phyloP scores from a whole-genome alignment of 1,284 basidiomycete genomes.

The Hemileia vastatrix region DNA sequence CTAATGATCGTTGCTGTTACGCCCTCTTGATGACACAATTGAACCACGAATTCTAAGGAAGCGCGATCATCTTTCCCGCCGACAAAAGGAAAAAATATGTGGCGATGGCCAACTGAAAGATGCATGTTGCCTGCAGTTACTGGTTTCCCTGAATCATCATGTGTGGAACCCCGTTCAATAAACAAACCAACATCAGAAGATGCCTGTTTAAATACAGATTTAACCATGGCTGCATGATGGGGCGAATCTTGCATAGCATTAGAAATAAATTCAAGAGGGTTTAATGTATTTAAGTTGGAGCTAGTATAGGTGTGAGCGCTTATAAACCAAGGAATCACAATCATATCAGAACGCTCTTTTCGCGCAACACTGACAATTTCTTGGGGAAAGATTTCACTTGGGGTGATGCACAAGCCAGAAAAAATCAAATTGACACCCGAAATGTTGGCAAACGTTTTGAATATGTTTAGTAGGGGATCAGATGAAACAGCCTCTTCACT shows the following conservation, averaged over 20 bases:
- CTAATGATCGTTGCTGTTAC: constrained; percentile 63
- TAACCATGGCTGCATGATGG: constrained; percentile 56
- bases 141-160: constrained; percentile 34
- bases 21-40: constrained; percentile 58
- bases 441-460: constrained; percentile 67
- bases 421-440: constrained; percentile 58
- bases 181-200: constrained; percentile 58
- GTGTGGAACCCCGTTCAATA: constrained; percentile 57
- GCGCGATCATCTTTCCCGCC: constrained; percentile 85
- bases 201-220: constrained; percentile 60
- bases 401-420: constrained; percentile 56
- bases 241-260: constrained; percentile 42
- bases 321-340: constrained; percentile 65
- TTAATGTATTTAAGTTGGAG: constrained; percentile 51
- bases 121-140: constrained; percentile 20
- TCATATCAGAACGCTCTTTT: constrained; percentile 58
- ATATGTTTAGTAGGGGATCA: constrained; percentile 70
- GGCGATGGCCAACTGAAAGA: constrained; percentile 47
- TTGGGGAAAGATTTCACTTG: constrained; percentile 59
- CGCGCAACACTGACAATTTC: constrained; percentile 60
- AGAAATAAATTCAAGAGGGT: constrained; percentile 55
- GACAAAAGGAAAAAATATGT: constrained; percentile 77
- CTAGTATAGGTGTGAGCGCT: constrained; percentile 26
- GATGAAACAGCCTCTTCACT: constrained; percentile 58
- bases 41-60: constrained; percentile 65